Evolutionary conservation across 371 early-diverging fungal species (phyloP).

Genomic region (Nematocida ausubeli): DNA sequence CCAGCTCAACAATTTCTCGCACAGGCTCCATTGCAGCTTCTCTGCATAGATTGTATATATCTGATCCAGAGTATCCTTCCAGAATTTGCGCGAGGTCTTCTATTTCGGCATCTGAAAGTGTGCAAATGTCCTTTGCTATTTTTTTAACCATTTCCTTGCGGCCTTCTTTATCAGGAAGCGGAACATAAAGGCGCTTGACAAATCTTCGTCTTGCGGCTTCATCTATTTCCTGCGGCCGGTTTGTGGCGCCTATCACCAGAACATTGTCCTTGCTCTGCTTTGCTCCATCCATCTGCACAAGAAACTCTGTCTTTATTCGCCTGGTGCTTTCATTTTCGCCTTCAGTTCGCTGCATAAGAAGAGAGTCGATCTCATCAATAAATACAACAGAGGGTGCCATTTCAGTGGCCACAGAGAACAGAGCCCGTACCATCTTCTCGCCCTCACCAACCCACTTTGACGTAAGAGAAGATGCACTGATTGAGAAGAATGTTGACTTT

Average conservation of each 20-base stretch:
- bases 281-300: constrained; percentile 78
- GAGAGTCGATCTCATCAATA: constrained; percentile 80
- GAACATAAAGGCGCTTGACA: constrained; percentile 75
- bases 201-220: constrained; percentile 77
- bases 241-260: constrained; percentile 75
- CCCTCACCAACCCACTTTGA: constrained; percentile 91
- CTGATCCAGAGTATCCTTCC: constrained; percentile 85
- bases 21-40: constrained; percentile 77
- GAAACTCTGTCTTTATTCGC: constrained; percentile 79
- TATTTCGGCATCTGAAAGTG: constrained; percentile 71
- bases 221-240: constrained; percentile 78
- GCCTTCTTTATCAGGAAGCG: constrained; percentile 75
- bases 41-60: constrained; percentile 90
- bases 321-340: constrained; percentile 80
- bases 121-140: constrained; percentile 69
- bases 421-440: constrained; percentile 83
- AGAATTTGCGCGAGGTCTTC: constrained; percentile 70
- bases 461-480: constrained; percentile 79
- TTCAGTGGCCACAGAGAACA: constrained; percentile 81
- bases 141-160: constrained; percentile 72
- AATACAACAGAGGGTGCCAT: constrained; percentile 82
- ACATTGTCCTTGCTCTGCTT: constrained; percentile 73
- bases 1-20: constrained; percentile 70
- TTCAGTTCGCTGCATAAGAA: constrained; percentile 79
- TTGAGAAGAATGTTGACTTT: constrained; percentile 80